A percentile compares a stretch with the other conserved stretches of the same genome.
Conservation (phyloP, 108 stramenopile species). For the Chaetoceros muelleri region DNA sequence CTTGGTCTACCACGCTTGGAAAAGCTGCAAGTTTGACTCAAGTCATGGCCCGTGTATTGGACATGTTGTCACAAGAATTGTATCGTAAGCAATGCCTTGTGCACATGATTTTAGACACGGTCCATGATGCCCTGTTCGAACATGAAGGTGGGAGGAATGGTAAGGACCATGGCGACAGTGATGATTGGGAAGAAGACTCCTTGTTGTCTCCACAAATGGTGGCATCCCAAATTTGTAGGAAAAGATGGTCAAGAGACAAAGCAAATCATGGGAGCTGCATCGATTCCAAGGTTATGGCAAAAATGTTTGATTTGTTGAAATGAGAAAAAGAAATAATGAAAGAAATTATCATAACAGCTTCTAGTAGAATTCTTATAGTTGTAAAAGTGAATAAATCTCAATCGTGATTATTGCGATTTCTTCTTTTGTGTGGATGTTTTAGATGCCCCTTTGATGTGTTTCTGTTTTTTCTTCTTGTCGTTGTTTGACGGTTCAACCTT, state of each 20-base stretch:
- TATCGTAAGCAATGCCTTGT: slow-evolving; percentile 46
- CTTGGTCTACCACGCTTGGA: not conserved
- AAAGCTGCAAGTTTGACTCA: slow-evolving; percentile 13
- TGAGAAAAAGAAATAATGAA: too few species aligned
- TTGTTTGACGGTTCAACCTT: not conserved
- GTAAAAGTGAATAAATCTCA: too few species aligned
- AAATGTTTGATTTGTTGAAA: not conserved
- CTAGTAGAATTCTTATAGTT: too few species aligned
- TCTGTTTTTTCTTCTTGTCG: too few species aligned
- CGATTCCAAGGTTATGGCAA: not conserved
- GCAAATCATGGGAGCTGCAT: too few species aligned
- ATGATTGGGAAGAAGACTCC: not conserved
- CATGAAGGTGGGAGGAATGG: slow-evolving; percentile 2
- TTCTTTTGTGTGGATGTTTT: too few species aligned
- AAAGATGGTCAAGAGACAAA: too few species aligned
- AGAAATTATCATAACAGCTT: too few species aligned
- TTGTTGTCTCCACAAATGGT: too few species aligned
- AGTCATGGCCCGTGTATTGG: slow-evolving; percentile 17
- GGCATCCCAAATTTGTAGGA: too few species aligned
- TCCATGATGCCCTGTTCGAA: slow-evolving; percentile 34
- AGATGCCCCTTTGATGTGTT: too few species aligned
- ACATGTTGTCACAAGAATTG: slow-evolving; percentile 44
- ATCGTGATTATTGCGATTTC: too few species aligned
- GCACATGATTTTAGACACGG: slow-evolving; percentile 30
- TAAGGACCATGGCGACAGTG: not conserved